Evolutionary conservation across 495 filamentous ascomycete species (phyloP), one percentile per base, ranked within the genome.

Genomic region (Astrocystis sublimbata): DNA sequence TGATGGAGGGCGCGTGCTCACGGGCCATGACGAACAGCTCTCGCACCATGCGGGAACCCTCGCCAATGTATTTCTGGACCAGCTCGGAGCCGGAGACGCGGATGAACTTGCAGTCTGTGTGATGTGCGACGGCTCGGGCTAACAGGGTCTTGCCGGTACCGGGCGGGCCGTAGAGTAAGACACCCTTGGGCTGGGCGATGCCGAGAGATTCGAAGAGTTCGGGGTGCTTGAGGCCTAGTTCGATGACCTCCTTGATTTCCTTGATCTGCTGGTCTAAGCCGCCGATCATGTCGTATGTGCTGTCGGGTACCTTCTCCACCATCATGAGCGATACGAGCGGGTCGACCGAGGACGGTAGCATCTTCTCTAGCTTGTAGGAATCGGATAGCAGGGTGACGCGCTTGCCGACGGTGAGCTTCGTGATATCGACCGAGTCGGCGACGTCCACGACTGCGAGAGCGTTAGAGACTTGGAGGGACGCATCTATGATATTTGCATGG

Each of bases 251-350:
- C 79, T 99, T 99, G 81, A 99, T 99, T 77, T 99, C 96, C 81
- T 99, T 98, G 80, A 99, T 98, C 71, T 99, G 94, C 73, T 99
- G 96, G 68, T 98, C 96, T 47, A 99, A 82, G 62, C 94, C 94
- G 75, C 94, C 94, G 69, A 99, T 99, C 94, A 99, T 99, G 79
- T 99, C 94, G 81, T 99, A 99, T 72, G 94, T 99, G 79, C 92
- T 96, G 80, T 99, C 94, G 28, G 94, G 94, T 26, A 99, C 94
- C 79, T 99, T 99, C 76, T 99, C 94, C 45, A 99, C 94, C 96
- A 99, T 98, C 94, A 99, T 99, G 70, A 99, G 91, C n/a, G 94
- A 98, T 36, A 99, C 94, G 51, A 98, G 88, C 31, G 94, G 94
- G 73, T 98, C 94, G 70, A 98, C 93, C 57, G 93, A 94, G 60